Evolutionary conservation across 2,329 filamentous ascomycete species (phyloP).

Genomic region (Fusarium sp.): DNA sequence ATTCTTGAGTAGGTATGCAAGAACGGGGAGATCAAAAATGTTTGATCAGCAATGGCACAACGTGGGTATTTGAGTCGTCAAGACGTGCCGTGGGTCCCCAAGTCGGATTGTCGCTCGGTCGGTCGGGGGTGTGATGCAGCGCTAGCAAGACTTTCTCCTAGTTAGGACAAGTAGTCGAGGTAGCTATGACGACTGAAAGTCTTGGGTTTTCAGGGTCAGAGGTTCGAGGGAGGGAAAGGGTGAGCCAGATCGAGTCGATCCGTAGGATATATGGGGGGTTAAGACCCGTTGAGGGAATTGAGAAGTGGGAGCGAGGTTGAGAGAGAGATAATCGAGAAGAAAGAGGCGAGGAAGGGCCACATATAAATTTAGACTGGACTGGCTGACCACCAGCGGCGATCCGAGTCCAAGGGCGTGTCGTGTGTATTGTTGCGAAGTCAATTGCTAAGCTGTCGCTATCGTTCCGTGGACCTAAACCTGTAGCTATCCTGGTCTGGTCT

Average conservation of each 20-base stretch:
- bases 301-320: slow-evolving; percentile 5
- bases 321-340: neutral
- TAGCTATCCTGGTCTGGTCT: neutral
- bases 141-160: slow-evolving; percentile 34
- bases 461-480: neutral
- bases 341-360: slow-evolving; percentile 34
- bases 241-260: slow-evolving; percentile 23
- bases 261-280: slow-evolving; percentile 14
- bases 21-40: slow-evolving; percentile 24
- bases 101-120: slow-evolving; percentile 41
- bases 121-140: slow-evolving; percentile 37
- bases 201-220: neutral
- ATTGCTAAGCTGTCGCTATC: neutral
- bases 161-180: slow-evolving; percentile 31
- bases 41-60: slow-evolving; percentile 13
- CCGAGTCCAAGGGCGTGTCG: slow-evolving; percentile 10
- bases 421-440: neutral
- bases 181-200: slow-evolving; percentile 22
- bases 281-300: slow-evolving; percentile 9
- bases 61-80: slow-evolving; percentile 25
- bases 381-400: slow-evolving; percentile 30
- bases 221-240: neutral
- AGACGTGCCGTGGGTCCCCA: slow-evolving; percentile 9
- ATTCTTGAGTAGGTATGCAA: neutral
- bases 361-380: slow-evolving; percentile 34